Base-by-base conservation (phyloP, 108 stramenopile genomes). In the Heterococcus sp. region DNA sequence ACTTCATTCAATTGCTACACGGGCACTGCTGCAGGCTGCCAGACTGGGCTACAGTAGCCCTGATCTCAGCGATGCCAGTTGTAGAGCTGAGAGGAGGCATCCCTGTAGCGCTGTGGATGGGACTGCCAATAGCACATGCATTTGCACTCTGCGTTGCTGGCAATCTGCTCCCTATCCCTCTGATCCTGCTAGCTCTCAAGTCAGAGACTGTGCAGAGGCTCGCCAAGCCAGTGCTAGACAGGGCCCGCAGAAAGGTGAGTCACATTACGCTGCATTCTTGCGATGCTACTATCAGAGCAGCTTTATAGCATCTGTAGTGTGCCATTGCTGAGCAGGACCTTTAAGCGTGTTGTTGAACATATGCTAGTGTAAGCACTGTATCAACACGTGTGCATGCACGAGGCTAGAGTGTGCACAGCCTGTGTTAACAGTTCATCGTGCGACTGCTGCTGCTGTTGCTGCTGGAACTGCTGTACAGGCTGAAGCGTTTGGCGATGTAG, bases 51-150 rank as follows among this genome's bases (percentile, higher is more conserved):
- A 90, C 94, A 5, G 84, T 96, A 65, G 91, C 92, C 58, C 76
- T 91, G 8, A 96, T 96, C 65, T 94, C 94, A 0, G 96, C 96
- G 36, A 85, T 96, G 88, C 96, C 96, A 2, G 93, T 96, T 58
- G 91, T 96, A 0, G 96, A 96, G 86, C 88, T 96, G 21, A 89
- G 96, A 35, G 96, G 96, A 36, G 85, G 84, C 21, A 79, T 85
- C 5, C 85, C 84, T n/a, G 79, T 87, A 38, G 84, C 81, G 32
- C 38, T 82, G n/a, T 81, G 84, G 79, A 82, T 87, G 84, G 95
- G 94, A 3, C 78, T 94, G 72, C 95, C 95, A 11, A 87, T 93
- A 39, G 37, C 87, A 0, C 87, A 88, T 63, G 92, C 94, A 39
- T 84, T 95, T 29, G 91, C 90, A 37, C 90, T 93, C 69, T 93